Evolutionary conservation across 208 protist genomes (phyloP).

Genomic region (Kentomonas sorsogonicus): DNA sequence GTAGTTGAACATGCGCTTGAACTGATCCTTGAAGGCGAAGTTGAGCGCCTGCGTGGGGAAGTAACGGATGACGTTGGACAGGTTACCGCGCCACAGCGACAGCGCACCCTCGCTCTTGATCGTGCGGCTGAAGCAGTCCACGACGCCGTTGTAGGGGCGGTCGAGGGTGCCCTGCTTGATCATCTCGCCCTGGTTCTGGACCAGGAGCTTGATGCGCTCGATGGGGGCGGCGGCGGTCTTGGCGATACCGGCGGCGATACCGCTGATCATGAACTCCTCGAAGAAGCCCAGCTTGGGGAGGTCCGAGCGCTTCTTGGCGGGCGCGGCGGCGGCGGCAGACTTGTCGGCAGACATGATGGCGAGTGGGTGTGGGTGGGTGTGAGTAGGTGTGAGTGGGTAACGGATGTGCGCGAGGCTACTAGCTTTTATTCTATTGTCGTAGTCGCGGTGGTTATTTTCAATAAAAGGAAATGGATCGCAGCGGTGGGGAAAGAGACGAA

Average conservation of each 20-base stretch:
- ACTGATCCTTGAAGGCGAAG: constrained; percentile 97
- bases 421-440: too few species aligned
- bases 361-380: background rate
- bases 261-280: constrained; percentile 82
- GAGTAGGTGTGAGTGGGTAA: background rate
- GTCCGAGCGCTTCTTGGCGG: constrained; percentile 23
- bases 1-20: constrained; percentile 94
- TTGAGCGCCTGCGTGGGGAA: constrained; percentile 98
- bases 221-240: constrained; percentile 95
- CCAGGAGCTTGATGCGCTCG: constrained; percentile 94
- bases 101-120: constrained; percentile 89
- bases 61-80: constrained; percentile 96
- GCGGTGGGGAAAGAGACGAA: too few species aligned
- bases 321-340: constrained; percentile 15
- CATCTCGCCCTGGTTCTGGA: constrained; percentile 92
- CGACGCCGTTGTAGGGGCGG: constrained; percentile 92
- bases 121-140: constrained; percentile 93
- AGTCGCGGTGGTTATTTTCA: too few species aligned
- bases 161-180: constrained; percentile 70
- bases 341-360: constrained; percentile 25
- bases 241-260: constrained; percentile 68
- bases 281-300: constrained; percentile 52
- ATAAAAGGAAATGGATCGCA: too few species aligned
- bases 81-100: constrained; percentile 96
- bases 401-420: too few species aligned